Evolutionary conservation across 805 yeast genomes (phyloP).

Genomic region (Ogataea pini): DNA sequence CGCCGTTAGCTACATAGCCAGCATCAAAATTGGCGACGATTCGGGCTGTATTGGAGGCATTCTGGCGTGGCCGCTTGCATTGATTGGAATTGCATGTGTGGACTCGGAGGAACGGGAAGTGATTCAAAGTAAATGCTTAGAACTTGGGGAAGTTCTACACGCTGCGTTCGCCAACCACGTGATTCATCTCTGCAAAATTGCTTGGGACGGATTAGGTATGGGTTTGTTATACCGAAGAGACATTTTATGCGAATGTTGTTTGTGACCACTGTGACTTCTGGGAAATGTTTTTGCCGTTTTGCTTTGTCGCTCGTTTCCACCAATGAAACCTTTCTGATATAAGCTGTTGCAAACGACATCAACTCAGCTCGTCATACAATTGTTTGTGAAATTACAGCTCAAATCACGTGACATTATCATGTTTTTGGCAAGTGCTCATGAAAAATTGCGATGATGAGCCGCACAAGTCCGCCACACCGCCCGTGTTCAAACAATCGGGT

Average conservation of each 20-base stretch:
- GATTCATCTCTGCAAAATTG: slow-evolving; percentile 6
- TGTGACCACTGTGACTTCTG: too few relatives aligned
- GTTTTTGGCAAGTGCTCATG: background rate
- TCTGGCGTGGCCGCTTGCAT: slow-evolving; percentile 9
- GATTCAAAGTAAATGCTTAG: background rate
- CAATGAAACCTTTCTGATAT: too few relatives aligned
- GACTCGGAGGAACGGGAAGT: background rate
- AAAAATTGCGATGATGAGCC: background rate
- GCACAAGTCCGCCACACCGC: background rate
- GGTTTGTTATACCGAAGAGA: slow-evolving; percentile 1
- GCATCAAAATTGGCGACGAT: slow-evolving; percentile 6
- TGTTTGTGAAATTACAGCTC: background rate
- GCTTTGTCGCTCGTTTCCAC: too few relatives aligned
- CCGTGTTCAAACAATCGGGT: too few relatives aligned
- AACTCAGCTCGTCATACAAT: too few relatives aligned
- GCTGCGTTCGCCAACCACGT: slow-evolving; percentile 8
- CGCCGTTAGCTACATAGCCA: background rate
- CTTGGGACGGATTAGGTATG: slow-evolving; percentile 7
- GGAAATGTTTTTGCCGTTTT: too few relatives aligned
- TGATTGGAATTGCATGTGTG: slow-evolving; percentile 6
- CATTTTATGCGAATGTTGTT: slow-evolving; percentile 8
- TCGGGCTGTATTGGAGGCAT: slow-evolving; percentile 10
- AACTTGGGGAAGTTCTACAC: slow-evolving; percentile 9
- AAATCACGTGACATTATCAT: background rate
- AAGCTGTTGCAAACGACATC: too few relatives aligned